A percentile compares a stretch with the other conserved stretches of the same genome.
Conservation (phyloP, 176 grass and related monocot species). For the Carex parvula region DNA sequence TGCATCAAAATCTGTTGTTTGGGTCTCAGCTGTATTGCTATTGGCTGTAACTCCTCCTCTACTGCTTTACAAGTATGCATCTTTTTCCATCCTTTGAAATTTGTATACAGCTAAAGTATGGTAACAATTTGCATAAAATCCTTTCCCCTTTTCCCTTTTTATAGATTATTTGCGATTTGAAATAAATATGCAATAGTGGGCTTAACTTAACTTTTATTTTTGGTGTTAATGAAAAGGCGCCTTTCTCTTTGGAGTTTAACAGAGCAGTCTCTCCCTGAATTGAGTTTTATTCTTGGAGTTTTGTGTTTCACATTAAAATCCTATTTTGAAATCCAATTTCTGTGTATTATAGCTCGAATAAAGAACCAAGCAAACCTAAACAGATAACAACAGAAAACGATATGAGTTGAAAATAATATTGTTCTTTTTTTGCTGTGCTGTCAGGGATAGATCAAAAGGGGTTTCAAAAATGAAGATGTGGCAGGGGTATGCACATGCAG, state of each 20-base stretch:
- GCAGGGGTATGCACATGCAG: conserved; percentile 93
- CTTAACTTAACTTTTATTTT: background rate
- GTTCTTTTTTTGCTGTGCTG: conserved; percentile 13
- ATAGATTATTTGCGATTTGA: background rate
- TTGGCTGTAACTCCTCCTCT: conserved; percentile 81
- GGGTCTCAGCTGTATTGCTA: conserved; percentile 84
- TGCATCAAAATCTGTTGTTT: conserved; percentile 82
- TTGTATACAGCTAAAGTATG: background rate
- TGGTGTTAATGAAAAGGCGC: background rate
- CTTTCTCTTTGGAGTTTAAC: background rate
- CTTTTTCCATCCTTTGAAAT: background rate
- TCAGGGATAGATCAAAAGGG: conserved; percentile 82
- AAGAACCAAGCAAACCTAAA: background rate
- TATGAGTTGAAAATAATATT: conserved; percentile 14
- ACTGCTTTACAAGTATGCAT: conserved; percentile 89
- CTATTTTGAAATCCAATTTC: background rate
- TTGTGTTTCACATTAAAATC: background rate
- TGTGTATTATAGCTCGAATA: background rate
- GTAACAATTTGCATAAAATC: background rate
- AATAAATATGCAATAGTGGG: background rate
- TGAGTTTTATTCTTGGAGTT: background rate
- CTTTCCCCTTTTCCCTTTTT: background rate
- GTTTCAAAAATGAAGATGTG: conserved; percentile 82
- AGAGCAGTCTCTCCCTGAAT: background rate
- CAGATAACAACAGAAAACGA: background rate